Conservation (phyloP, 2,329 filamentous ascomycete genomes). For the Trichoderma hamatum region DNA sequence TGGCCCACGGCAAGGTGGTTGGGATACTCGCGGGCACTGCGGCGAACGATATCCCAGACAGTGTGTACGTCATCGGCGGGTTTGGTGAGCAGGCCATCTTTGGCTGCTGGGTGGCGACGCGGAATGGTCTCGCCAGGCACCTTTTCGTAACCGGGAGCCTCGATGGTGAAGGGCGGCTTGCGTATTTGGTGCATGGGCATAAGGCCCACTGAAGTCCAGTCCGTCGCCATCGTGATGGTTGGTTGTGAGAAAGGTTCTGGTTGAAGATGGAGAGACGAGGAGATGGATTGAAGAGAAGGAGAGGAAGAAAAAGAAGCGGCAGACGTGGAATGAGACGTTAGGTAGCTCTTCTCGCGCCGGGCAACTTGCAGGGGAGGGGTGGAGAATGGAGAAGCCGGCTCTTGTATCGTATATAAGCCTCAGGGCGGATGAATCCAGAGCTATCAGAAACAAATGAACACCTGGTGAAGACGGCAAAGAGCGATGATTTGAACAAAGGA, state of each 20-base stretch:
- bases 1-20: constrained; percentile 69
- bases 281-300: neutral
- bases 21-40: constrained; percentile 65
- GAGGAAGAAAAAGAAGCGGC: neutral
- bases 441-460: neutral
- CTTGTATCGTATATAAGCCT: constrained; percentile 1
- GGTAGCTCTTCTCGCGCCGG: constrained; percentile 14
- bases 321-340: neutral
- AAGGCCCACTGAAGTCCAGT: constrained; percentile 49
- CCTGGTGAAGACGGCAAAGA: neutral
- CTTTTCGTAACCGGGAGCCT: constrained; percentile 68
- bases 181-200: constrained; percentile 62
- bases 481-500: neutral
- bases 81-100: constrained; percentile 67
- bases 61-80: constrained; percentile 73
- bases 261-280: neutral
- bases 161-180: constrained; percentile 74
- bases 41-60: constrained; percentile 76
- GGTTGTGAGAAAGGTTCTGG: neutral
- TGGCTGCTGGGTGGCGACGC: constrained; percentile 71
- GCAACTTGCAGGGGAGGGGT: constrained; percentile 13
- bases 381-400: constrained; percentile 3
- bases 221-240: constrained; percentile 26
- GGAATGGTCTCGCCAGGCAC: constrained; percentile 83
- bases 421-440: neutral